phyloP scores from a whole-genome alignment of 306 rosid species.

The Quercus agrifolia region DNA sequence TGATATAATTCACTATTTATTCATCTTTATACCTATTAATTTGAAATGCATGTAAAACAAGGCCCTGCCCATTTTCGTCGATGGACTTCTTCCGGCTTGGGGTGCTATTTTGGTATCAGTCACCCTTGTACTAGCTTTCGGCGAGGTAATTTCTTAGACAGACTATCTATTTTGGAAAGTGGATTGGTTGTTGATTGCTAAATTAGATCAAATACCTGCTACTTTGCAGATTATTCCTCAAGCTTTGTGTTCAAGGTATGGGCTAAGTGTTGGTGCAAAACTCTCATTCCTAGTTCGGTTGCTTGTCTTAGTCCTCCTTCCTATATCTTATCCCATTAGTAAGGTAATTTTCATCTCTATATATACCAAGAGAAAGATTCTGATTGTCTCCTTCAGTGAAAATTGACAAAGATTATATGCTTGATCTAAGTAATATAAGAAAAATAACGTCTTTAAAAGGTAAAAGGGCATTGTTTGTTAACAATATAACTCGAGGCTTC shows the following conservation, averaged over 20 bases:
- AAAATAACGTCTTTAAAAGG: neutral
- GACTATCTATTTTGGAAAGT: neutral
- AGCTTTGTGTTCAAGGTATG: conserved; percentile 67
- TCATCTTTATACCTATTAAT: neutral
- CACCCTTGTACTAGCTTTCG: conserved; percentile 42
- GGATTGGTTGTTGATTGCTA: conserved; percentile 2
- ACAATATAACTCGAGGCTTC: neutral
- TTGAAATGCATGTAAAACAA: conserved; percentile 11
- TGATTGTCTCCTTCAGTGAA: neutral
- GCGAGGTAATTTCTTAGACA: conserved; percentile 41
- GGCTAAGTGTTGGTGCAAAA: conserved; percentile 60
- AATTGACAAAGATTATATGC: neutral
- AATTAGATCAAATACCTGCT: neutral
- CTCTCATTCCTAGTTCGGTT: conserved; percentile 51
- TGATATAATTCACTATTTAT: neutral
- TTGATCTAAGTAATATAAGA: neutral
- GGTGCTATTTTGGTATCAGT: conserved; percentile 47
- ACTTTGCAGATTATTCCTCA: conserved; percentile 66
- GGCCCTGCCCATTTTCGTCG: conserved; percentile 70
- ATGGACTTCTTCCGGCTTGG: conserved; percentile 43
- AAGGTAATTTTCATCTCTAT: conserved; percentile 42
- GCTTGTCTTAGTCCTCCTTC: conserved; percentile 58
- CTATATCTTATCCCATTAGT: conserved; percentile 74
- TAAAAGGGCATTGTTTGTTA: neutral
- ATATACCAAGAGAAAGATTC: neutral